Percentiles rank a stretch among this genome's conserved stretches.
phyloP scores from a whole-genome alignment of 225 moss, liverwort and hornwort species.

The Climacium dendroides region DNA sequence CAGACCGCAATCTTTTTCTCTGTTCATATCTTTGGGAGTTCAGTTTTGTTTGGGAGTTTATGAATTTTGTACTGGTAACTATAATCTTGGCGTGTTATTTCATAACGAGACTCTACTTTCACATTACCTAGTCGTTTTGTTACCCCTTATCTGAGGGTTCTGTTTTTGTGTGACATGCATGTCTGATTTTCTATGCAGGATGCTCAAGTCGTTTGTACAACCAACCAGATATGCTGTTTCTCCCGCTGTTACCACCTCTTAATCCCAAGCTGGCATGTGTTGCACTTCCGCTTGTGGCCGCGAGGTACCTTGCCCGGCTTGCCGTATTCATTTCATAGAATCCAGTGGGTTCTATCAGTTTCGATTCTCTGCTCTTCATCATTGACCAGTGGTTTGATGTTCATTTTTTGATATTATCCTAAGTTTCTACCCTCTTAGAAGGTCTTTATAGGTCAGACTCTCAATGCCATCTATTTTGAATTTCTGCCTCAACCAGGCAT shows the following conservation, averaged over 20 bases:
- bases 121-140: not conserved
- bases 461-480: not conserved
- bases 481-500: not conserved
- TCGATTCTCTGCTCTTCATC: not conserved
- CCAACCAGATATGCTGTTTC: not conserved
- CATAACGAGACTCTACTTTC: not conserved
- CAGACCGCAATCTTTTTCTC: not conserved
- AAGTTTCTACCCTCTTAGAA: not conserved
- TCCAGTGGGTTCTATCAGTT: not conserved
- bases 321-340: not conserved
- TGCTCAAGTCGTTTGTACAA: not conserved
- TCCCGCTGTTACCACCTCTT: not conserved
- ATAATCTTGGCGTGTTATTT: not conserved
- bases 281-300: not conserved
- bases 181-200: not conserved
- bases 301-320: not conserved
- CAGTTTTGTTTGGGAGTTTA: not conserved
- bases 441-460: not conserved
- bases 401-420: not conserved
- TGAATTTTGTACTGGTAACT: not conserved
- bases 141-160: too few species aligned
- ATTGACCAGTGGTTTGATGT: not conserved
- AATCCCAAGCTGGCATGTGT: not conserved
- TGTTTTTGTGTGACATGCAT: not conserved
- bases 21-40: not conserved